Percentiles rank a stretch among this genome's conserved stretches.
These are phyloP conservation scores for Cucurbita pepo DNA, from an alignment of 306 rosid genomes.

Conservation along the genomic window DNA sequence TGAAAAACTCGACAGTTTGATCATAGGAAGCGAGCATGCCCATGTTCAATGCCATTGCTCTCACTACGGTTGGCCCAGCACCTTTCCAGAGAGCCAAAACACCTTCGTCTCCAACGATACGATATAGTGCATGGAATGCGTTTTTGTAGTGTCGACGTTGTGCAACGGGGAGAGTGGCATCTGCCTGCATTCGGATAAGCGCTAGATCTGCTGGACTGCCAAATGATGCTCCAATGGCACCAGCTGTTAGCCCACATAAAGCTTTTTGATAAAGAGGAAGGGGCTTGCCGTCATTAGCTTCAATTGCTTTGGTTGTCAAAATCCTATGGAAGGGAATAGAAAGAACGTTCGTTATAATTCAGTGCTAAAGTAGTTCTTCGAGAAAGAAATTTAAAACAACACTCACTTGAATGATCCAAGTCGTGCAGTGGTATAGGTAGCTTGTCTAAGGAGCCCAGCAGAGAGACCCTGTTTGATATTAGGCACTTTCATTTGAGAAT, in stretches of 20 bases:
- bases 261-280: constrained; percentile 95
- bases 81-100: constrained; percentile 96
- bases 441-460: constrained; percentile 96
- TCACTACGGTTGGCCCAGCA: constrained; percentile 95
- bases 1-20: constrained; percentile 84
- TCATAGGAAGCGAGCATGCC: constrained; percentile 99
- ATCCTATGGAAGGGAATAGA: constrained; percentile 41
- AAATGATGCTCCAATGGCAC: constrained; percentile 87
- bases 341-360: background rate
- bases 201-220: constrained; percentile 99
- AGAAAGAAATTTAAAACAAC: background rate
- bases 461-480: constrained; percentile 69
- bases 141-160: constrained; percentile 87
- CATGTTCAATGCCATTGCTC: constrained; percentile 99
- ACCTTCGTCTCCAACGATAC: constrained; percentile 78
- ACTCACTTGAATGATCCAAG: constrained; percentile 91
- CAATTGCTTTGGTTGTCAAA: constrained; percentile 74
- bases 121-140: constrained; percentile 87
- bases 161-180: constrained; percentile 83
- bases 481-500: constrained; percentile 12
- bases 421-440: constrained; percentile 94
- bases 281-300: constrained; percentile 98
- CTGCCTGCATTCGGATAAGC: constrained; percentile 97
- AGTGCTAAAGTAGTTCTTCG: background rate
- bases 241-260: constrained; percentile 93